Evolutionary conservation across 306 rosid species (phyloP), one percentile per base, ranked within the genome.

Genomic region (Hylodesmum podocarpum): DNA sequence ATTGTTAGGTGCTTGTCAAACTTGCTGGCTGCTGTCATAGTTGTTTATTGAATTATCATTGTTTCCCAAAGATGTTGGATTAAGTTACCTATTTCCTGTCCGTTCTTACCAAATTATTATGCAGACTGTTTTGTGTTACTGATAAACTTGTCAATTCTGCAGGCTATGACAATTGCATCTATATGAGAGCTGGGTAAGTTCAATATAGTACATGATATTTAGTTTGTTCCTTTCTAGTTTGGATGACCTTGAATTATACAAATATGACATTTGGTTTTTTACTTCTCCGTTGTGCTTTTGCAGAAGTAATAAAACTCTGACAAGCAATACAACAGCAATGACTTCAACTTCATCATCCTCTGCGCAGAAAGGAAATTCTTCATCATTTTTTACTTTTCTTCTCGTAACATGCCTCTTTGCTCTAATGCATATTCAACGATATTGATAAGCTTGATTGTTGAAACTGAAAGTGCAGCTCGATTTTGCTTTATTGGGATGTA

Each of bases 131-230:
- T 28, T 28, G 39, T 50, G 27, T 57, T 46, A 63, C 54, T 77
- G 39, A 77, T 65, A 53, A 29, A 53, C 71, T 70, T 66, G 41
- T 51, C 36, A 15, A 43, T 57, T 13, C 2, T 84, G 92, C 93
- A 91, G 98, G 96, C 77, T 93, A 91, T 78, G 98, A 93, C 78
- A 89, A 40, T 14, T 93, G 98, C 92, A 53, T 91, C 84, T 93
- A 93, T 77, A 74, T 86, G 90, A 88, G 87, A 29, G 81, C 84
- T 6, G 93, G 98, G 98, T 89, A 84, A 91, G 92, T 75, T 82
- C 78, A 62, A 16, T 72, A 16, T 57, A 50, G 9, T 21, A 18
- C 13, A 29, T 22, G 34, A 36, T 46, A 58, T 64, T 46, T 62
- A 15, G 24, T 54, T 19, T 49, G 22, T 73, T 64, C 33, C 67